These are phyloP conservation scores for Ustilago vetiveriae DNA, from an alignment of 1,284 basidiomycete genomes.

Conservation along the genomic window DNA sequence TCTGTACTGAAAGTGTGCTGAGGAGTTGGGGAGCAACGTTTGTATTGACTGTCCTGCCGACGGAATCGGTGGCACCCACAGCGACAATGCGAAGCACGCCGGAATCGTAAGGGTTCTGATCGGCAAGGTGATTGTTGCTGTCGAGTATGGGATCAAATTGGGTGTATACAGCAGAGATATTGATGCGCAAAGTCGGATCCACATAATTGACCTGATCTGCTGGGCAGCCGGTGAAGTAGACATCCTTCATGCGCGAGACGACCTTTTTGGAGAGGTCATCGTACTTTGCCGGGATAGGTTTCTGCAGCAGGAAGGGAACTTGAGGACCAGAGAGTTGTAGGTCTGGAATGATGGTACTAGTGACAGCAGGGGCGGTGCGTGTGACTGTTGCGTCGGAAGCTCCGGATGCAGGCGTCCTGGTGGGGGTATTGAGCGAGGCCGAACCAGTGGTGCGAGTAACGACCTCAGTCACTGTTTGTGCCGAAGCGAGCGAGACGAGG, in stretches of 20 bases:
- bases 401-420: slow-evolving; percentile 3
- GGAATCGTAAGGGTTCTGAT: slow-evolving; percentile 15
- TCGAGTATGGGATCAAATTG: slow-evolving; percentile 50
- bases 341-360: slow-evolving; percentile 42
- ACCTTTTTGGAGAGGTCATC: slow-evolving; percentile 19
- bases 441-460: slow-evolving; percentile 38
- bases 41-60: slow-evolving; percentile 42
- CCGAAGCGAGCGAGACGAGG: slow-evolving; percentile 4
- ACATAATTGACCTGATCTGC: slow-evolving; percentile 37
- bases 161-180: slow-evolving; percentile 61
- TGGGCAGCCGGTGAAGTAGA: slow-evolving; percentile 53
- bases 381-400: slow-evolving; percentile 13
- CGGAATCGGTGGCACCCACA: slow-evolving; percentile 44
- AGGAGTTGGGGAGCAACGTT: slow-evolving; percentile 30
- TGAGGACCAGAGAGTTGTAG: slow-evolving; percentile 38
- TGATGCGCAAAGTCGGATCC: slow-evolving; percentile 50
- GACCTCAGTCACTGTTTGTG: slow-evolving; percentile 32
- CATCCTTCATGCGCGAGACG: slow-evolving; percentile 40
- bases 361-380: slow-evolving; percentile 16
- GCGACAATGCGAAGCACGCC: slow-evolving; percentile 55
- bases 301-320: slow-evolving; percentile 45
- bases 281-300: slow-evolving; percentile 32
- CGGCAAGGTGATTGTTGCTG: slow-evolving; percentile 16
- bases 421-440: slow-evolving; percentile 40
- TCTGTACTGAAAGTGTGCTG: slow-evolving; percentile 50